Evolutionary conservation across 129 eudicot species (phyloP), one percentile per base, ranked within the genome.

Genomic region (Flaveria robusta): DNA sequence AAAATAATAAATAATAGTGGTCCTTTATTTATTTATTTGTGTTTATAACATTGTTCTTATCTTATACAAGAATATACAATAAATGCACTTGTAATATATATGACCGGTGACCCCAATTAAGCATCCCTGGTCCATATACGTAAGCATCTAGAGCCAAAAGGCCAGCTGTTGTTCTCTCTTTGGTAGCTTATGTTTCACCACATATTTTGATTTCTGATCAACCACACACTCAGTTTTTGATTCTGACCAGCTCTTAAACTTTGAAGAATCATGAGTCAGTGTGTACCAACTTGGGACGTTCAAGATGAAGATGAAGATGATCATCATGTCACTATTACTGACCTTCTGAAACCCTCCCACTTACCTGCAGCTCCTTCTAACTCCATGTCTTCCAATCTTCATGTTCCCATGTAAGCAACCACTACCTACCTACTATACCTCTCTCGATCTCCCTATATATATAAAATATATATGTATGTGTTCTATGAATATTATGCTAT

Each of bases 221-320:
- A 47, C 72, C 49, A 12, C 14, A 60, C 26, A 62, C 71, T 7
- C 46, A 74, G 34, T 10, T 50, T 71, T 71, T 52, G 49, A 12
- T 18, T 67, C 51, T 49, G 34, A 18, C n/a, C n/a, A n/a, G n/a
- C 41, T 41, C 7, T 13, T 9, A 9, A 19, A 20, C 26, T 18
- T 11, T 70, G 10, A 47, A 52, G 46, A 39, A 88, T 43, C 49
- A 43, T 90, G 93, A 87, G 74, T 76, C 96, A 83, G 71, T 86
- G 96, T 77, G 98, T 89, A 75, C 96, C 98, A 13, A 85, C 81
- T 49, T 92, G 96, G 96, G 89, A 84, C 24, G 45, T 80, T 2
- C 71, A 60, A 43, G 64, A 18, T 18, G 87, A 83, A 8, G 39
- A 1, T 27, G 75, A n/a, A n/a, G n/a, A 55, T 49, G 51, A 26